These are phyloP conservation scores for Bruguiera parviflora DNA, from an alignment of 345 rosid genomes.

Conservation along the genomic window DNA sequence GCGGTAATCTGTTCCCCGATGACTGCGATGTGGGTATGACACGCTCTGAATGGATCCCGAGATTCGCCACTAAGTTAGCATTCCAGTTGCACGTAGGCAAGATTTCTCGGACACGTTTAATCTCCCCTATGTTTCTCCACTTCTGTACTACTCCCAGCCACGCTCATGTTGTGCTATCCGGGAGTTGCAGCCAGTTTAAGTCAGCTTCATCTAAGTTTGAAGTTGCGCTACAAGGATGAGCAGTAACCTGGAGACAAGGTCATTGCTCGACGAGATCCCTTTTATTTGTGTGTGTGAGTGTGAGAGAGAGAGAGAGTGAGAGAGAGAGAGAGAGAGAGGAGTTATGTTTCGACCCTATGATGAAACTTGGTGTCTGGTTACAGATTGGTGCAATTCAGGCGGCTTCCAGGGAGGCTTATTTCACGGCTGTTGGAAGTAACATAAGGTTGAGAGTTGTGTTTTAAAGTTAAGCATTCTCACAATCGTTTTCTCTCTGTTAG, in stretches of 20 bases:
- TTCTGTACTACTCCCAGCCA: not conserved
- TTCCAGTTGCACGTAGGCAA: constrained; percentile 12
- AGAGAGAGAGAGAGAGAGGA: too few species aligned
- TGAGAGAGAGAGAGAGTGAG: too few species aligned
- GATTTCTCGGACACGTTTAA: constrained; percentile 28
- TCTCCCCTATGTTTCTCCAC: not conserved
- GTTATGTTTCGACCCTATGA: not conserved
- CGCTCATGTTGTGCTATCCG: not conserved
- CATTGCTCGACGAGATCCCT: constrained; percentile 47
- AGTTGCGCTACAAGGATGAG: not conserved
- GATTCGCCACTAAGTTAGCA: constrained; percentile 27
- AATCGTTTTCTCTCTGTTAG: too few species aligned
- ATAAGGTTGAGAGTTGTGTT: too few species aligned
- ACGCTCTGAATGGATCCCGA: not conserved
- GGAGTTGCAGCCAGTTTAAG: too few species aligned
- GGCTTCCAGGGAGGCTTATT: constrained; percentile 70
- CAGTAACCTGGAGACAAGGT: constrained; percentile 36
- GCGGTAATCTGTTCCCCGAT: too few species aligned
- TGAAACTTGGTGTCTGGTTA: not conserved
- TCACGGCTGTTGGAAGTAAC: too few species aligned
- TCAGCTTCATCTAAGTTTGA: too few species aligned
- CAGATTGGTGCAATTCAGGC: constrained; percentile 92
- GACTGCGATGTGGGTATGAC: too few species aligned
- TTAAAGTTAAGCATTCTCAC: too few species aligned
- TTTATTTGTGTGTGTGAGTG: too few species aligned